phyloP scores from a whole-genome alignment of 306 rosid species.

The Gleditsia sinensis region DNA sequence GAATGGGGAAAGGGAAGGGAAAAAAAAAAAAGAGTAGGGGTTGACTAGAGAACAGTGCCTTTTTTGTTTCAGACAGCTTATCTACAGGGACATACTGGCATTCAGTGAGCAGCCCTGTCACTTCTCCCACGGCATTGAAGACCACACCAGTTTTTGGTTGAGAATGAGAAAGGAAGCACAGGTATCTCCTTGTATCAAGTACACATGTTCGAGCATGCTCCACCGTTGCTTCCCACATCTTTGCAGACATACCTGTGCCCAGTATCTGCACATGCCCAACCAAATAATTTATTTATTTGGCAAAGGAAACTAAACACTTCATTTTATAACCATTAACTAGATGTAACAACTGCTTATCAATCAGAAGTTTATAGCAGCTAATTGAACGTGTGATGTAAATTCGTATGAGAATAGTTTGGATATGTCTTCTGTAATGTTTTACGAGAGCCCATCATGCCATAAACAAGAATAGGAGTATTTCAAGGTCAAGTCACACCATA shows the following conservation, averaged over 20 bases:
- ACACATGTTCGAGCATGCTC: conserved; percentile 93
- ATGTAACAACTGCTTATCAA: conserved; percentile 6
- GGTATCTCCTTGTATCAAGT: conserved; percentile 50
- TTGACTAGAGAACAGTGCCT: conserved; percentile 59
- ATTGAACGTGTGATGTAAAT: background rate
- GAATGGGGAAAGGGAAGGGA: conserved; percentile 18
- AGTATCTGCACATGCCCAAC: conserved; percentile 64
- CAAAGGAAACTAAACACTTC: conserved; percentile 17
- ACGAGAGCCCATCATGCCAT: background rate
- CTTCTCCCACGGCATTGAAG: conserved; percentile 83
- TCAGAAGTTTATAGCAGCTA: conserved; percentile 2
- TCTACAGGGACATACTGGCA: conserved; percentile 64
- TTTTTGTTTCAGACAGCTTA: conserved; percentile 80
- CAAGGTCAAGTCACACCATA: background rate
- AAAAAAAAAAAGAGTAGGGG: conserved; percentile 13
- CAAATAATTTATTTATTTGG: conserved; percentile 31
- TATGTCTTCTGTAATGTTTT: background rate
- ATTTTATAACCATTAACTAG: conserved; percentile 7
- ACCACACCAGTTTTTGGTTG: conserved; percentile 68
- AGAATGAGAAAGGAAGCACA: conserved; percentile 54
- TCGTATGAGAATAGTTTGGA: background rate
- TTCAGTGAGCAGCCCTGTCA: conserved; percentile 71
- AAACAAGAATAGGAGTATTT: background rate
- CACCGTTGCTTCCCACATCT: conserved; percentile 96
- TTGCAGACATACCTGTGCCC: conserved; percentile 95